Evolutionary conservation across 495 filamentous ascomycete genomes (phyloP).

Genomic region (Gamarada debralockiae): DNA sequence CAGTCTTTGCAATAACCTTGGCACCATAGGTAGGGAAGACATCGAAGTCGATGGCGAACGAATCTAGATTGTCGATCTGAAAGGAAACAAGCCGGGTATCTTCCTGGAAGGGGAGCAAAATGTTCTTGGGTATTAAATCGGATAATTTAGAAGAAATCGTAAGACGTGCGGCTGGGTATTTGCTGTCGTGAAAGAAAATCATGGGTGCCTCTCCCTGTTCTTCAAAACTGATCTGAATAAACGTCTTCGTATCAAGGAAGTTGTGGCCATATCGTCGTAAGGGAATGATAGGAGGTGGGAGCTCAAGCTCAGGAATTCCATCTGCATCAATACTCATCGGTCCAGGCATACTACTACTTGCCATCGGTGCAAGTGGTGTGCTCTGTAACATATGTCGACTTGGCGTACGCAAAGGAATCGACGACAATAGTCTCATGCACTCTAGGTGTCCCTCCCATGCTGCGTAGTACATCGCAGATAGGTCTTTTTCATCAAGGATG

Average conservation of each 20-base stretch:
- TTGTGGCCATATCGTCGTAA: constrained; percentile 94
- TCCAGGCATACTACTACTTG: constrained; percentile 42
- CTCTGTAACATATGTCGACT: constrained; percentile 21
- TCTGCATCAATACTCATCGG: constrained; percentile 74
- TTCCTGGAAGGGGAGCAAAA: constrained; percentile 93
- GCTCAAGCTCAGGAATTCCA: constrained; percentile 84
- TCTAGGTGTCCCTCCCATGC: constrained; percentile 96
- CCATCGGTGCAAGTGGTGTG: constrained; percentile 27
- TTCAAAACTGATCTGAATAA: constrained; percentile 85
- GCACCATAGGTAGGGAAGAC: constrained; percentile 97
- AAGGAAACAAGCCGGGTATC: constrained; percentile 90
- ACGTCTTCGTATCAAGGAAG: constrained; percentile 95
- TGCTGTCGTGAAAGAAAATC: constrained; percentile 88
- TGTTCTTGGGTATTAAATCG: constrained; percentile 91
- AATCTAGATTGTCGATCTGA: constrained; percentile 88
- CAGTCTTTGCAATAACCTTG: constrained; percentile 92
- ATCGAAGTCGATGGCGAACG: constrained; percentile 94
- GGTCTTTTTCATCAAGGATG: constrained; percentile 83
- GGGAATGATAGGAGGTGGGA: constrained; percentile 95
- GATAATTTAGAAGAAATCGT: constrained; percentile 95
- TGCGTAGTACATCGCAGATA: constrained; percentile 96
- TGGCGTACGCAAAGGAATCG: constrained; percentile 32
- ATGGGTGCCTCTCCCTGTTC: constrained; percentile 66
- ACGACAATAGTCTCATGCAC: constrained; percentile 85
- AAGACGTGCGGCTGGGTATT: constrained; percentile 90